Evolutionary conservation across 192 early-diverging fungal genomes (phyloP).

Genomic region (Entomortierella beljakovae): DNA sequence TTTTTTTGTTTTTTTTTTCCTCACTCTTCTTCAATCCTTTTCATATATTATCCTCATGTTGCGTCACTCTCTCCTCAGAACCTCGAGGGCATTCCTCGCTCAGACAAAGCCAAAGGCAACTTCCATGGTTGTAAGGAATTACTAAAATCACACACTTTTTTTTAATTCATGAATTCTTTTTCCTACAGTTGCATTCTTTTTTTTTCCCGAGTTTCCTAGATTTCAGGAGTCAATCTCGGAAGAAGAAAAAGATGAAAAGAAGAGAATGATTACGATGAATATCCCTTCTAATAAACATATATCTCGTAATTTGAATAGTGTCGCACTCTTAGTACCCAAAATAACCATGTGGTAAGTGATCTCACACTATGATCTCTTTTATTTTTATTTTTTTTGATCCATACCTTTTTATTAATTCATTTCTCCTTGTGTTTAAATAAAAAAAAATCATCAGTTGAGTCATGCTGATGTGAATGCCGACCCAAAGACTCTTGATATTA

Average conservation of each 20-base stretch:
- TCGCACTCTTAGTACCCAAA: no score
- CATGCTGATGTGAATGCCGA: conserved; percentile 64
- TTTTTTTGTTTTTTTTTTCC: conserved; percentile 1
- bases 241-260: no score
- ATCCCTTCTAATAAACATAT: not conserved
- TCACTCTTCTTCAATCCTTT: not conserved
- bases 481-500: conserved; percentile 52
- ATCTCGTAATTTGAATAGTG: no score
- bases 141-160: not conserved
- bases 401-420: not conserved
- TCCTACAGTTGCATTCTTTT: not conserved
- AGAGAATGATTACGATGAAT: not conserved
- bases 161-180: not conserved
- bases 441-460: conserved; percentile 38
- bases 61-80: conserved; percentile 38
- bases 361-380: no score
- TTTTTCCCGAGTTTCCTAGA: not conserved
- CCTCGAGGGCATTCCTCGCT: conserved; percentile 34
- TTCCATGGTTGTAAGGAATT: conserved; percentile 31
- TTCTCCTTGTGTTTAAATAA: conserved; percentile 2
- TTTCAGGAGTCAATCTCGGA: no score
- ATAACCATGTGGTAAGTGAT: no score
- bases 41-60: conserved; percentile 20
- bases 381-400: not conserved
- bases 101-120: conserved; percentile 19